phyloP scores from a whole-genome alignment of 345 rosid species.

The Arabidopsis thaliana region TAIR10.1 NC_003070.9:25434501-25435000 shows the following conservation, averaged over 20 bases:
- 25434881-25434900: slow-evolving; percentile 49
- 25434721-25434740: slow-evolving; percentile 58
- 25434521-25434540: slow-evolving; percentile 83
- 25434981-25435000: slow-evolving; percentile 48
- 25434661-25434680: slow-evolving; percentile 94
- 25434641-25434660: slow-evolving; percentile 38
- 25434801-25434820: slow-evolving; percentile 78
- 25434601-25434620: background rate
- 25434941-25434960: slow-evolving; percentile 93
- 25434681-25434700: slow-evolving; percentile 90
- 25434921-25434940: slow-evolving; percentile 88
- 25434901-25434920: slow-evolving; percentile 61
- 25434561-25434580: slow-evolving; percentile 72
- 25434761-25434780: slow-evolving; percentile 75
- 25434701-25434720: slow-evolving; percentile 81
- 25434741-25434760: slow-evolving; percentile 66
- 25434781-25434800: slow-evolving; percentile 85
- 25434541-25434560: slow-evolving; percentile 69
- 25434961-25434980: slow-evolving; percentile 94
- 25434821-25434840: slow-evolving; percentile 48
- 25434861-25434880: background rate
- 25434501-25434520: slow-evolving; percentile 84
- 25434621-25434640: background rate
- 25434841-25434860: background rate
- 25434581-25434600: background rate